These are phyloP conservation scores for Diplocarpon mali DNA, from an alignment of 2,329 filamentous ascomycete genomes.

Conservation along the genomic window DNA sequence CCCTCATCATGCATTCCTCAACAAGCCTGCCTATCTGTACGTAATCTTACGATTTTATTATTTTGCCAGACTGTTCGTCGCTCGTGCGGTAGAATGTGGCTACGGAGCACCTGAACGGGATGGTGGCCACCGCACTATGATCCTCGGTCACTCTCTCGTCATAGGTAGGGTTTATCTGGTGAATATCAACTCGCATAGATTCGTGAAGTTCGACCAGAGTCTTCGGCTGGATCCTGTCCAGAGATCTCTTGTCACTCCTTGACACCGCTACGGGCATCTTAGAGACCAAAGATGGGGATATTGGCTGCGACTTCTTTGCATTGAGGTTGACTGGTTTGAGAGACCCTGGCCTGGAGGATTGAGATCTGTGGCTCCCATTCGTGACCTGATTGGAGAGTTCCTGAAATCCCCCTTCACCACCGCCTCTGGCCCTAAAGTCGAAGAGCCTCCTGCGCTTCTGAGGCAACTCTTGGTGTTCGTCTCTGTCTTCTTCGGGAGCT, in stretches of 20 bases:
- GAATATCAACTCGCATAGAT: conserved; percentile 17
- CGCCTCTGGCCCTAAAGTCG: not conserved
- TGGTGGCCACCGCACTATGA: conserved; percentile 1
- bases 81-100: conserved; percentile 15
- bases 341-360: conserved; percentile 5
- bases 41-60: conserved; percentile 7
- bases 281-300: conserved; percentile 11
- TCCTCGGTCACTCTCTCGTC: not conserved
- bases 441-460: conserved; percentile 19
- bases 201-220: conserved; percentile 12
- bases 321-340: conserved; percentile 13
- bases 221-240: conserved; percentile 8
- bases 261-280: conserved; percentile 1
- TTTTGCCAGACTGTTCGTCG: conserved; percentile 9
- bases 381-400: conserved; percentile 13
- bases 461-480: conserved; percentile 19
- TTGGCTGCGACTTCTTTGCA: too few species aligned
- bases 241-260: conserved; percentile 2
- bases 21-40: conserved; percentile 6
- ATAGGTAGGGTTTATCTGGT: conserved; percentile 8
- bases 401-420: not conserved
- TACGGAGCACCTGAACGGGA: conserved; percentile 15
- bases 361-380: conserved; percentile 10
- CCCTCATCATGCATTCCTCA: conserved; percentile 8
- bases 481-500: conserved; percentile 15